A percentile compares a stretch with the other conserved stretches of the same genome.
Evolutionary conservation across 768 basidiomycete species (phyloP).

Genomic region (Chalciporus chontae): DNA sequence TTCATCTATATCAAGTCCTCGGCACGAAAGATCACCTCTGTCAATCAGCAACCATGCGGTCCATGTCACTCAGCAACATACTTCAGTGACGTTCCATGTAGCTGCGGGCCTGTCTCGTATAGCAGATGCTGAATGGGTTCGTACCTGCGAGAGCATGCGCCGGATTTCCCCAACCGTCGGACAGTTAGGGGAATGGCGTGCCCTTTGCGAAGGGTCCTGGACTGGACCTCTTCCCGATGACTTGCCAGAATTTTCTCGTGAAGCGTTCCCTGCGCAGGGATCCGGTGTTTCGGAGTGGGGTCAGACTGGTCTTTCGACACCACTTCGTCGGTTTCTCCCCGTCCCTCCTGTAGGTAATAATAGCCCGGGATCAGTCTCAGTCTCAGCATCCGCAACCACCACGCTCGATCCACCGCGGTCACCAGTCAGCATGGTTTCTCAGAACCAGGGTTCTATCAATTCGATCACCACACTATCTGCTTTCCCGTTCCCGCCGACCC

Average conservation of each 20-base stretch:
- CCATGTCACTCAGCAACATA: conserved; percentile 59
- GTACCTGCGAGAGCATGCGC: conserved; percentile 68
- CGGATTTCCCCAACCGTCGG: conserved; percentile 65
- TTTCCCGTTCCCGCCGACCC: conserved; percentile 70
- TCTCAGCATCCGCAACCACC: conserved; percentile 1
- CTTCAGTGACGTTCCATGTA: conserved; percentile 52
- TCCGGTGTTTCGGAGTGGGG: conserved; percentile 30
- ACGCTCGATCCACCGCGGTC: conserved; percentile 25
- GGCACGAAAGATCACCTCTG: neutral
- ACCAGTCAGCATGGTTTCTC: conserved; percentile 14
- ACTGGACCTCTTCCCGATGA: conserved; percentile 38
- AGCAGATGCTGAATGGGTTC: conserved; percentile 79
- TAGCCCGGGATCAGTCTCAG: conserved; percentile 11
- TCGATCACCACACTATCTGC: conserved; percentile 69
- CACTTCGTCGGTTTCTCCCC: conserved; percentile 20
- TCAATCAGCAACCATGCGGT: conserved; percentile 59
- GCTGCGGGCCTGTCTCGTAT: conserved; percentile 65
- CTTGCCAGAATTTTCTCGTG: conserved; percentile 21
- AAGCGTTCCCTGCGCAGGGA: neutral
- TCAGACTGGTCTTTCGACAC: conserved; percentile 17
- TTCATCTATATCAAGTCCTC: neutral
- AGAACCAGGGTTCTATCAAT: conserved; percentile 30
- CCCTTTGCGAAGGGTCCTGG: conserved; percentile 78
- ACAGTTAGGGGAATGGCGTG: conserved; percentile 66
- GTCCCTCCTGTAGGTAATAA: conserved; percentile 14